phyloP scores from a whole-genome alignment of 768 basidiomycete species.

The Cyclocybe cylindracea region DNA sequence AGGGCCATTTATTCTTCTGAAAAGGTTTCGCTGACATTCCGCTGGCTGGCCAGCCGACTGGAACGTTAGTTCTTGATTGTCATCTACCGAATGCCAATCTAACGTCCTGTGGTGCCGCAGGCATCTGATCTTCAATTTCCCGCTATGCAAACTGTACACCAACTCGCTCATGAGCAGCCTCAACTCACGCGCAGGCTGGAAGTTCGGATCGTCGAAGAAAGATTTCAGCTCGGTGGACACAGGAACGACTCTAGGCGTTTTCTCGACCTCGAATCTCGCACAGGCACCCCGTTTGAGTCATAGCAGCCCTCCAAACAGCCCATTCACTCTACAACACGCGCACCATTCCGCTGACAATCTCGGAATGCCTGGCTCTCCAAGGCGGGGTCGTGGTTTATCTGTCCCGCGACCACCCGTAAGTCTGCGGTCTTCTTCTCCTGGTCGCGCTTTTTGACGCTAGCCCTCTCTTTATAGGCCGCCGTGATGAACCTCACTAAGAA shows the following conservation, averaged over 20 bases:
- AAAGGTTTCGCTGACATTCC: neutral
- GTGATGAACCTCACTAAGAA: slow-evolving; percentile 8
- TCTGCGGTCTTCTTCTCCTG: neutral
- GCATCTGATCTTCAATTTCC: slow-evolving; percentile 16
- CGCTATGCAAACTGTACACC: slow-evolving; percentile 14
- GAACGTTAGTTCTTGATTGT: slow-evolving; percentile 5
- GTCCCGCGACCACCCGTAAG: neutral
- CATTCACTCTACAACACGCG: too few relatives aligned
- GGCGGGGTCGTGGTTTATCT: too few relatives aligned
- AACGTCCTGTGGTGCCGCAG: neutral
- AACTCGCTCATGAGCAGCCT: slow-evolving; percentile 17
- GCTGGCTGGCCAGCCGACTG: slow-evolving; percentile 6
- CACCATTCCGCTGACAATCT: too few relatives aligned
- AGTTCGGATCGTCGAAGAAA: neutral
- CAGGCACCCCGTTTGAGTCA: neutral
- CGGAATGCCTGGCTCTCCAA: too few relatives aligned
- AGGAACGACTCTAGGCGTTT: neutral
- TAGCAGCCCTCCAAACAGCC: too few relatives aligned
- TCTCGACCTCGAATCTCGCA: neutral
- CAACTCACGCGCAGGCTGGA: slow-evolving; percentile 12
- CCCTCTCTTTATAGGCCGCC: slow-evolving; percentile 3
- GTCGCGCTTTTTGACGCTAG: neutral
- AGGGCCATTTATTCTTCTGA: neutral
- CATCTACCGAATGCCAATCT: neutral
- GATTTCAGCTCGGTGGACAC: neutral